These are phyloP conservation scores for Moesziomyces sp. DNA, from an alignment of 1,284 basidiomycete species.

Conservation along the genomic window DNA sequence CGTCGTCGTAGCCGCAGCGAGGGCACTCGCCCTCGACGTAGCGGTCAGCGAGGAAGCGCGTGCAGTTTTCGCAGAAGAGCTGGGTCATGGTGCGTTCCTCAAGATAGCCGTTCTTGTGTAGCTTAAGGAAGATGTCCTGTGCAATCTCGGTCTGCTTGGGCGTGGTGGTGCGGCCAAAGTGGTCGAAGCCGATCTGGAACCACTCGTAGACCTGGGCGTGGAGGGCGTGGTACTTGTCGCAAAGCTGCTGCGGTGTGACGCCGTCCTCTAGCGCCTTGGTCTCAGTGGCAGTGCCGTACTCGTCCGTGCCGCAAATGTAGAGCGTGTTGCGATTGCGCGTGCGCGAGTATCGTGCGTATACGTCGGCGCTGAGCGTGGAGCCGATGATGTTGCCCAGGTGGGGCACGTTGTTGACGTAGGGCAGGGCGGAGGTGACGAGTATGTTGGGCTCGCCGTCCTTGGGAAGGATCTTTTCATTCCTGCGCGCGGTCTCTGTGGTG, in stretches of 20 bases:
- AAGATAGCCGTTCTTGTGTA: conserved; percentile 63
- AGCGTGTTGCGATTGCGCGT: conserved; percentile 71
- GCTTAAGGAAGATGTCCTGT: conserved; percentile 66
- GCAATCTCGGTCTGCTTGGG: conserved; percentile 80
- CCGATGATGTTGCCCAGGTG: conserved; percentile 99
- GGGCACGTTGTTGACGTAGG: conserved; percentile 98
- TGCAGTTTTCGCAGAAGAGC: conserved; percentile 62
- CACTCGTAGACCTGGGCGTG: conserved; percentile 94
- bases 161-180: conserved; percentile 95
- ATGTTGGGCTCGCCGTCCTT: conserved; percentile 69
- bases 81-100: conserved; percentile 65
- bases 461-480: conserved; percentile 57
- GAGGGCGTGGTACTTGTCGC: conserved; percentile 90
- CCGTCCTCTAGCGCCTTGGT: conserved; percentile 96
- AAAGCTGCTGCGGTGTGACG: conserved; percentile 84
- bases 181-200: conserved; percentile 93
- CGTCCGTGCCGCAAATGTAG: conserved; percentile 97
- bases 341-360: conserved; percentile 85
- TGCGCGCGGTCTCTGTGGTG: conserved; percentile 48
- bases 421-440: conserved; percentile 93
- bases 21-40: conserved; percentile 67
- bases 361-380: conserved; percentile 92
- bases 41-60: conserved; percentile 66
- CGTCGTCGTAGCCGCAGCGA: conserved; percentile 73
- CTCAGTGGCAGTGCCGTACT: conserved; percentile 98